Base-by-base conservation (phyloP, 768 basidiomycete species). In the Tylopilus subfusipes region DNA sequence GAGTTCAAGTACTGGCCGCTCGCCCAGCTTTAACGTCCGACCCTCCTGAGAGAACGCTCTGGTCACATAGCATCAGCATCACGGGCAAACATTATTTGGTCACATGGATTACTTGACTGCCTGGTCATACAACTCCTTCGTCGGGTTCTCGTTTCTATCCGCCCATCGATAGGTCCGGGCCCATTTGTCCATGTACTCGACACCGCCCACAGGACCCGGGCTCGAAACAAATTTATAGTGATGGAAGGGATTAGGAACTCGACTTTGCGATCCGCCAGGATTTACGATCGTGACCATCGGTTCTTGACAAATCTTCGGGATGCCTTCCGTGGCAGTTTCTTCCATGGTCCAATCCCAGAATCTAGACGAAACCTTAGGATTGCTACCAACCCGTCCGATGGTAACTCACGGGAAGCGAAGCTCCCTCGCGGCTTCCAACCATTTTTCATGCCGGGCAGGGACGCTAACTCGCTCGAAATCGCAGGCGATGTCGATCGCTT, bases 381-480 rank as follows among this genome's bases (percentile, higher is more conserved):
- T n/a, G n/a, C n/a, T n/a, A n/a, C n/a, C n/a, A n/a, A 9, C 27
- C 27, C 27, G 27, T 29, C 27, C 27, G 27, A 29, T 29, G 9
- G 27, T 29, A 4, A 44, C 60, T 50, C 19, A 61, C 60, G 60
- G 60, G 50, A 46, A 52, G 30, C 60, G 60, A 42, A 62, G 60
- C 2, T 47, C 24, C 38, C 39, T 54, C 29, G 60, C 60, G 5
- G 52, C 30, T 38, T 52, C 36, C 12, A 61, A n/a, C 60, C 60
- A 61, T 7, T 40, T n/a, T 40, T 48, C 52, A 4, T 14, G 4
- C 21, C 14, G 16, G 36, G 36, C 36, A 5, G 36, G 7, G 36
- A 2, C 9, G 36, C n/a, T 11, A 3, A n/a, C 9, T 18, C 2
- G 9, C n/a, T 38, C 25, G 5, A 58, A 31, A 7, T 46, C 9